Percentiles rank a stretch among this genome's conserved stretches.
Evolutionary conservation across 106 monocot genomes (phyloP).

Genomic region (Posidonia australis): DNA sequence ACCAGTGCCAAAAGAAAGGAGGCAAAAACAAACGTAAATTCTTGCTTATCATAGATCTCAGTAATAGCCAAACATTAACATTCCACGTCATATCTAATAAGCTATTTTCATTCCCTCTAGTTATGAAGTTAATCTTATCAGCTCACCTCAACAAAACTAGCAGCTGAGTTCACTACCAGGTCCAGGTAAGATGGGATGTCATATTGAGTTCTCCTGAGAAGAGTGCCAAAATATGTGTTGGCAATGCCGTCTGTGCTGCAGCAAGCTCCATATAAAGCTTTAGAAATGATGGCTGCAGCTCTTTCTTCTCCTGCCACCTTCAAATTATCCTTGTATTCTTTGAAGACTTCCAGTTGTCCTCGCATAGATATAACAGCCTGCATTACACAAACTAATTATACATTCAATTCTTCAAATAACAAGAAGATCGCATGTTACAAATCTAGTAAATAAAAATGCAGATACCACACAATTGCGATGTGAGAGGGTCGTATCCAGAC

Average conservation of each 20-base stretch:
- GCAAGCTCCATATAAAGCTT: conserved; percentile 3
- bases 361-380: conserved; percentile 16
- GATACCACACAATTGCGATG: conserved; percentile 5
- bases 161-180: conserved; percentile 6
- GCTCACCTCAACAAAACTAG: conserved; percentile 12
- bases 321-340: conserved; percentile 7
- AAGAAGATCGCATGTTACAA: not conserved
- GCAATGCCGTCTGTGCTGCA: conserved; percentile 7
- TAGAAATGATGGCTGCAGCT: conserved; percentile 4
- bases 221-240: conserved; percentile 15
- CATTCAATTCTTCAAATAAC: not conserved
- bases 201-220: not conserved
- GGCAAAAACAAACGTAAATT: too few relatives aligned
- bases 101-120: too few relatives aligned
- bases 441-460: not conserved
- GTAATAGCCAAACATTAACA: too few relatives aligned
- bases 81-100: too few relatives aligned
- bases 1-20: too few relatives aligned
- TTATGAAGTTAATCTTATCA: not conserved
- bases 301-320: conserved; percentile 2
- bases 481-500: conserved; percentile 19
- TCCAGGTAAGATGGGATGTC: conserved; percentile 13
- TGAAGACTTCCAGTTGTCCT: conserved; percentile 15
- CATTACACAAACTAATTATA: not conserved
- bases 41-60: too few relatives aligned